A percentile compares a stretch with the other conserved stretches of the same genome.
Conservation (phyloP, 1,139 yeast genomes). For the Kurtzmaniella quercitrusa region DNA sequence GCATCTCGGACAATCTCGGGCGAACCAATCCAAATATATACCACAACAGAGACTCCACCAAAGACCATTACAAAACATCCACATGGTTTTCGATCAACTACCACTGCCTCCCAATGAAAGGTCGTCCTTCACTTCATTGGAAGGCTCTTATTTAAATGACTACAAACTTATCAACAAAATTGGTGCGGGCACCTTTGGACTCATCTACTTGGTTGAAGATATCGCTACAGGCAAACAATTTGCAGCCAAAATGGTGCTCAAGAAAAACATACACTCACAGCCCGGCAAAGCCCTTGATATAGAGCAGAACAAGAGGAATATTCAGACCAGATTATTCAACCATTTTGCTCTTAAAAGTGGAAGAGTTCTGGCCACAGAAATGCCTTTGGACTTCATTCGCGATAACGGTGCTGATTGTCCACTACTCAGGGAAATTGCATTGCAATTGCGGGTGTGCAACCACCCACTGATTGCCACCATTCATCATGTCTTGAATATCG, state of each 20-base stretch:
- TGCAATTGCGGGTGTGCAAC: conserved; percentile 68
- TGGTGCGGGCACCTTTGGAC: conserved; percentile 91
- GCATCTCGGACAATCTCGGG: conserved; percentile 1
- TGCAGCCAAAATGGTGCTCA: conserved; percentile 74
- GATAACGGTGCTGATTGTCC: conserved; percentile 41
- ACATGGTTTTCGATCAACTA: neutral
- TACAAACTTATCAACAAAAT: conserved; percentile 45
- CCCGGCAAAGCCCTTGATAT: conserved; percentile 15
- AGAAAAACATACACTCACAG: conserved; percentile 20
- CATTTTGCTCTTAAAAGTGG: conserved; percentile 21
- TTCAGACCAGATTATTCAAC: conserved; percentile 25
- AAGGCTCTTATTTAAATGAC: conserved; percentile 13
- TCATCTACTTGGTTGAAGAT: conserved; percentile 71
- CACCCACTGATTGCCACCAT: conserved; percentile 79
- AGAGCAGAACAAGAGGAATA: conserved; percentile 26
- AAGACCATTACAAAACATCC: neutral
- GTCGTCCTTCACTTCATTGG: neutral
- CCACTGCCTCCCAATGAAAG: conserved; percentile 1
- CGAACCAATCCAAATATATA: neutral
- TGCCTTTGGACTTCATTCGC: conserved; percentile 42
- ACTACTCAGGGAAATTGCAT: conserved; percentile 61
- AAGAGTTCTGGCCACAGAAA: conserved; percentile 16
- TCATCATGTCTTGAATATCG: conserved; percentile 62
- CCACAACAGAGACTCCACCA: neutral
- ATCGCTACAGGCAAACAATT: conserved; percentile 42